Base-by-base conservation (phyloP, 2,329 filamentous ascomycete species). In the Elsinoe australis region DNA sequence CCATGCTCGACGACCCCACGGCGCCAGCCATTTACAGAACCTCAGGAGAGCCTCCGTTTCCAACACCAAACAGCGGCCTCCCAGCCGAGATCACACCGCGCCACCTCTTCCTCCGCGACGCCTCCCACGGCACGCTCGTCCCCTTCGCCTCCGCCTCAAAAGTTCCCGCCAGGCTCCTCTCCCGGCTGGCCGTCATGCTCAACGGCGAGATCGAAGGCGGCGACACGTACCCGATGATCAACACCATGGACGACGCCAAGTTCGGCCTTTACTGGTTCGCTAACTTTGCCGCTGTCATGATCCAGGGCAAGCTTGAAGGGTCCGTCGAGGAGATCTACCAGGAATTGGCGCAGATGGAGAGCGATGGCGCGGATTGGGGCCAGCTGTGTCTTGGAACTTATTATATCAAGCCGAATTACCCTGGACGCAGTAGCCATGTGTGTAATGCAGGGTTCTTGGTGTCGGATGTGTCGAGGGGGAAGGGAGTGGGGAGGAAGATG, bases 321-420 rank as follows among this genome's bases (percentile, higher is more conserved):
- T 74, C 73, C 49, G 69, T 76, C 19, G 74, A 79, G 48, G 79
- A 70, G 48, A 58, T 73, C 24, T 61, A 64, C 33, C 24, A 26
- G 7, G 24, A 44, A 14, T 24, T 44, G 1, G 39, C 39, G 9
- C 61, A 67, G 12, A 71, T 72, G 69, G 69, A 69, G 46, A 59
- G 62, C 18, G 56, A 61, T 3, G 67, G 67, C 41, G 62, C 61
- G 55, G 85, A 90, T 65, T 94, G 88, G 87, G 77, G 80, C 55
- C 82, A 81, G 60, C 75, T 84, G 58, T 94, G 87, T 59, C 71
- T 95, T 34, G 88, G 88, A 50, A 94, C 86, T 68, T 94, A 94
- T 68, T 94, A 92, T 68, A 85, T 94, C 73, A 89, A 92, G 69
- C 87, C 88, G 39, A 94, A 95, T 66, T 95, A 94, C 64, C 87